Base-by-base conservation (phyloP, 2,329 filamentous ascomycete genomes). In the Trichoderma lentiforme region DNA sequence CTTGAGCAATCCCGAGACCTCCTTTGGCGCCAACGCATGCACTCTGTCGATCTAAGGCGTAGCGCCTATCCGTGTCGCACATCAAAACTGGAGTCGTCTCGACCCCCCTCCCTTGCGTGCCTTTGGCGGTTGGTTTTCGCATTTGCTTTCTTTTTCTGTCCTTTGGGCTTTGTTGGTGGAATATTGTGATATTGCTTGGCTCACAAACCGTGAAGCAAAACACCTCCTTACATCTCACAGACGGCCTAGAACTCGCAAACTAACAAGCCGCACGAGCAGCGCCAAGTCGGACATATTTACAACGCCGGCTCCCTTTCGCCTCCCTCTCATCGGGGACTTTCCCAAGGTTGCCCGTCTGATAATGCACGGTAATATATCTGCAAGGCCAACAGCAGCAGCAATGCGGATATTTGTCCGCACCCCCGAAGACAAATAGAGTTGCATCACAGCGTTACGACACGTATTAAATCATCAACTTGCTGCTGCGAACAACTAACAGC, bases 1-100 rank as follows among this genome's bases (percentile, higher is more conserved):
- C 53, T 47, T 60, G 53, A 68, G 56, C 56, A 68, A 68, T 68
- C 65, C 65, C 65, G 65, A 68, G 65, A 68, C 65, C 56, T 68
- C 56, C 28, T 60, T 60, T 60, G 65, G 65, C 65, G 65, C 65
- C 65, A 68, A 68, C 65, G 65, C 65, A 68, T 68, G 65, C 65
- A 68, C 65, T 68, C 65, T 68, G 65, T 68, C 65, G 65, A 68
- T 68, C 65, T 68, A 68, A 47, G 65, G 65, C 65, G 65, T 68
- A 68, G 65, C 43, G 62, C 65, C 65, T 47, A 68, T 68, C 65
- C 65, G 65, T 68, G 65, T 68, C 36, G 65, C 65, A 60, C 65
- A 68, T 68, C 65, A 68, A 68, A 68, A 68, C 65, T 68, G 65
- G 65, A 68, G 65, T 68, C 65, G 65, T 47, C 53, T 68, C 53